A percentile compares a stretch with the other conserved stretches of the same genome.
Evolutionary conservation across 2,329 filamentous ascomycete species (phyloP).

Genomic region (Chaetomiaceae sp.): DNA sequence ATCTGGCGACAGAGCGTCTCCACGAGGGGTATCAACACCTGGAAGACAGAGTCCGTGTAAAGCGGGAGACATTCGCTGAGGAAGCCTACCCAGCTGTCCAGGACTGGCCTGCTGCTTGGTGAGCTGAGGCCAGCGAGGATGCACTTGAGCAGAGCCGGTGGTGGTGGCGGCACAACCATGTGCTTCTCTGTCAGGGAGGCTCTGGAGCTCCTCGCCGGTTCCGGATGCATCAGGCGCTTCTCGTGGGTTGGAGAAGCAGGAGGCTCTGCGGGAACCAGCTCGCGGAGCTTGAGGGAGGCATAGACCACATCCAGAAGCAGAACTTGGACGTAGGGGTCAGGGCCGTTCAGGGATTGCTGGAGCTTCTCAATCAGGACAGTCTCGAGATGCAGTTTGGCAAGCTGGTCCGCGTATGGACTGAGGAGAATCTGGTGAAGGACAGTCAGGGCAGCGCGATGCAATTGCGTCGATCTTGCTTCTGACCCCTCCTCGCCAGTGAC

Average conservation of each 20-base stretch:
- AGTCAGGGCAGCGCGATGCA: constrained; percentile 67
- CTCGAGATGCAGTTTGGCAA: constrained; percentile 66
- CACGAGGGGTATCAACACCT: constrained; percentile 84
- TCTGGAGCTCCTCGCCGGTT: constrained; percentile 39
- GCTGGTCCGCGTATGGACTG: constrained; percentile 54
- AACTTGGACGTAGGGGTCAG: constrained; percentile 69
- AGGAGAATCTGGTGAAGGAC: constrained; percentile 66
- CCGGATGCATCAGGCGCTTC: constrained; percentile 41
- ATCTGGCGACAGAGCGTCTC: constrained; percentile 84
- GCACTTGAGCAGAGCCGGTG: constrained; percentile 72
- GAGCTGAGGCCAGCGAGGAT: constrained; percentile 78
- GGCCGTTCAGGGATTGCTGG: constrained; percentile 52
- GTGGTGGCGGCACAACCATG: constrained; percentile 47
- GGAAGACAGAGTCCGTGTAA: constrained; percentile 80
- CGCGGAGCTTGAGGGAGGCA: constrained; percentile 64
- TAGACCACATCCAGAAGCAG: constrained; percentile 75
- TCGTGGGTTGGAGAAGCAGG: constrained; percentile 45
- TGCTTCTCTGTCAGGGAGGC: constrained; percentile 35
- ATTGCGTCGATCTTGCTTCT: constrained; percentile 53
- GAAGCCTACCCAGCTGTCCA: constrained; percentile 91
- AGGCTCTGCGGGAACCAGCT: constrained; percentile 37
- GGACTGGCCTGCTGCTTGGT: constrained; percentile 64
- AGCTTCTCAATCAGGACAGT: constrained; percentile 65
- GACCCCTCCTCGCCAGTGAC: constrained; percentile 35
- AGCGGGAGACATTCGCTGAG: constrained; percentile 78